These are phyloP conservation scores for Nymphaea thermarum DNA, from an alignment of 164 flowering plant species.

Conservation along the genomic window DNA sequence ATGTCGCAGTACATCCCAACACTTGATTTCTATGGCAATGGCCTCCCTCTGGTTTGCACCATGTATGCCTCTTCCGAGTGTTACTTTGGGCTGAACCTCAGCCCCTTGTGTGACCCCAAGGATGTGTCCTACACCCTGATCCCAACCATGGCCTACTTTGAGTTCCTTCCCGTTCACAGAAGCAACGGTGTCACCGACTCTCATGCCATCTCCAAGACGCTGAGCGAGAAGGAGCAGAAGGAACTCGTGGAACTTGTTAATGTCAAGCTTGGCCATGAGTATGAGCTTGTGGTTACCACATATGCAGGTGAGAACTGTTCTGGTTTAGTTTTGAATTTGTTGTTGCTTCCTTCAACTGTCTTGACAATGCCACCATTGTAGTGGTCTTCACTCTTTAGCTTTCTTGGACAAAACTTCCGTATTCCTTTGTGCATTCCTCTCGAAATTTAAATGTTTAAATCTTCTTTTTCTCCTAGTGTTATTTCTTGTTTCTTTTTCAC, in stretches of 20 bases:
- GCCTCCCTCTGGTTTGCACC: slow-evolving; percentile 52
- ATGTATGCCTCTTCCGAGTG: slow-evolving; percentile 89
- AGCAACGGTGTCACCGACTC: slow-evolving; percentile 15
- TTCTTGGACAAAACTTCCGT: too few relatives aligned
- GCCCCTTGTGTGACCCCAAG: slow-evolving; percentile 49
- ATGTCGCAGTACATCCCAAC: slow-evolving; percentile 86
- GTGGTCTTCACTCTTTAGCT: too few relatives aligned
- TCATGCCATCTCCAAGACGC: slow-evolving; percentile 36
- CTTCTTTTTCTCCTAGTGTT: too few relatives aligned
- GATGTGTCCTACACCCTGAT: slow-evolving; percentile 63
- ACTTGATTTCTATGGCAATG: slow-evolving; percentile 46
- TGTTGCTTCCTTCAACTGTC: too few relatives aligned
- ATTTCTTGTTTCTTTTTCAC: neutral
- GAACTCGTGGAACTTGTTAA: slow-evolving; percentile 73
- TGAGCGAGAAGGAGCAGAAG: slow-evolving; percentile 54
- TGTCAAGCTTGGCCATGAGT: slow-evolving; percentile 88
- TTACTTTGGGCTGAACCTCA: slow-evolving; percentile 73
- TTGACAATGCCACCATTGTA: too few relatives aligned
- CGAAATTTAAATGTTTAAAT: too few relatives aligned
- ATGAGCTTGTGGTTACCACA: slow-evolving; percentile 37
- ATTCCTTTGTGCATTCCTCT: too few relatives aligned
- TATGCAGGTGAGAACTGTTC: neutral
- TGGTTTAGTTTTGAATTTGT: too few relatives aligned
- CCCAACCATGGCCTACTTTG: slow-evolving; percentile 79
- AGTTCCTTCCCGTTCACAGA: slow-evolving; percentile 43